These are phyloP conservation scores for Inonotus obliquus DNA, from an alignment of 1,284 basidiomycete genomes.

Conservation along the genomic window DNA sequence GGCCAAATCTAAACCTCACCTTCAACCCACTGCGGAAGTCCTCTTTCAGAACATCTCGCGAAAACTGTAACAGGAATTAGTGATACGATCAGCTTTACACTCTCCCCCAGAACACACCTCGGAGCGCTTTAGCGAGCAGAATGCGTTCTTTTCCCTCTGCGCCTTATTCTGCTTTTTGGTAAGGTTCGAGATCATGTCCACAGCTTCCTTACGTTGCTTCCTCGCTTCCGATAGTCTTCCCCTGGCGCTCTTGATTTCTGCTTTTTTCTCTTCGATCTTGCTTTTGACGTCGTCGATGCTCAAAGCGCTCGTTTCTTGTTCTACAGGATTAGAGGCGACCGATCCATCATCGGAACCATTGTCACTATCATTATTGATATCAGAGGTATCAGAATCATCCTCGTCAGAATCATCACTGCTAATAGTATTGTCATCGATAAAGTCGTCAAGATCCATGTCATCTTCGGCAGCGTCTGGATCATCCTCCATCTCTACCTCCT, in stretches of 20 bases:
- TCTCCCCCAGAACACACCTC: slow-evolving; percentile 34
- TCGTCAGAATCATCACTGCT: slow-evolving; percentile 21
- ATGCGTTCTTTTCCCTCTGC: slow-evolving; percentile 56
- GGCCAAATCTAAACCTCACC: slow-evolving; percentile 51
- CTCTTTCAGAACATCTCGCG: slow-evolving; percentile 51
- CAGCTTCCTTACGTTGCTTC: slow-evolving; percentile 42
- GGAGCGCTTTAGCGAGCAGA: slow-evolving; percentile 53
- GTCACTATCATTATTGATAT: slow-evolving; percentile 26
- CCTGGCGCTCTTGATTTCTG: slow-evolving; percentile 37
- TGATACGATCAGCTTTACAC: not conserved
- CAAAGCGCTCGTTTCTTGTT: slow-evolving; percentile 26
- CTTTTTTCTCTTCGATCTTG: slow-evolving; percentile 40
- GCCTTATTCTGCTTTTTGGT: slow-evolving; percentile 42
- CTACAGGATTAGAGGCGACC: slow-evolving; percentile 22
- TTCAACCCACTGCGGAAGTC: slow-evolving; percentile 55
- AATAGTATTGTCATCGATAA: slow-evolving; percentile 17
- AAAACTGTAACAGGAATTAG: slow-evolving; percentile 36
- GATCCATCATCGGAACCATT: slow-evolving; percentile 26
- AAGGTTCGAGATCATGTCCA: slow-evolving; percentile 39
- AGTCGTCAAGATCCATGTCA: slow-evolving; percentile 27
- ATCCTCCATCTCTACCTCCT: slow-evolving; percentile 24
- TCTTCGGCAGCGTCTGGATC: slow-evolving; percentile 22
- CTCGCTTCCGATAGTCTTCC: slow-evolving; percentile 35
- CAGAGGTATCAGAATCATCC: slow-evolving; percentile 24
- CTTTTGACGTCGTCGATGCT: slow-evolving; percentile 42